Evolutionary conservation across 2,329 filamentous ascomycete genomes (phyloP), one percentile per base, ranked within the genome.

Genomic region (Byssothecium circinans): DNA sequence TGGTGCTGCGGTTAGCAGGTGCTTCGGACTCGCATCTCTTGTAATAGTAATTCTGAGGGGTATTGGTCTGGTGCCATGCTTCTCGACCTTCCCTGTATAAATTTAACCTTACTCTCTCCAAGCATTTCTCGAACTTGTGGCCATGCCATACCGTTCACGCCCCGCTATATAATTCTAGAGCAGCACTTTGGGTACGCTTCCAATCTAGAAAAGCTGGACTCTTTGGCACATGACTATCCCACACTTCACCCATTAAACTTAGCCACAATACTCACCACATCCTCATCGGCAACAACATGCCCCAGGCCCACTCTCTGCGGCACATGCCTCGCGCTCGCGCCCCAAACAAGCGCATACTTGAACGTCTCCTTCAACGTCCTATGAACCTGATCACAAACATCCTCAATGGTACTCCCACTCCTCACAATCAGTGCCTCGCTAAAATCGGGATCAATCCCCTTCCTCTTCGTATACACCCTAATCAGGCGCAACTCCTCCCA

Each of bases 291-390:
- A 22, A 99, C 91, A 11, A 83, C 64, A 78, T 99, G 94, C 6
- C 83, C 78, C 63, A 99, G 72, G 1, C 94, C 95, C 30, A 96
- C 92, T 53, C 94, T 80, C 78, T 99, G 94, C 29, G 95, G 94
- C 29, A 97, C 80, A 77, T 99, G 95, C 64, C 90, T 85, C 29
- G 94, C 94, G 72, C 92, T 97, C 15, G 91, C 91, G 4, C 94
- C 94, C 95, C 95, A 99, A 0, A 99, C 94, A 57, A 97, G 75
- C 2, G 94, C 95, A 75, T 97, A 96, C 78, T 97, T 99, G 81
- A 97, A 99, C 4, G 91, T 96, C 54, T 99, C 95, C 82, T 97
- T 99, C 57, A 99, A 77, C 20, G 85, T 94, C 53, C 94, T 81
- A 75, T 99, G 94, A 58, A 99, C 88, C 62, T 89, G 85, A 72